Evolutionary conservation across 768 basidiomycete species (phyloP).

Genomic region (Auriculariales sp.): DNA sequence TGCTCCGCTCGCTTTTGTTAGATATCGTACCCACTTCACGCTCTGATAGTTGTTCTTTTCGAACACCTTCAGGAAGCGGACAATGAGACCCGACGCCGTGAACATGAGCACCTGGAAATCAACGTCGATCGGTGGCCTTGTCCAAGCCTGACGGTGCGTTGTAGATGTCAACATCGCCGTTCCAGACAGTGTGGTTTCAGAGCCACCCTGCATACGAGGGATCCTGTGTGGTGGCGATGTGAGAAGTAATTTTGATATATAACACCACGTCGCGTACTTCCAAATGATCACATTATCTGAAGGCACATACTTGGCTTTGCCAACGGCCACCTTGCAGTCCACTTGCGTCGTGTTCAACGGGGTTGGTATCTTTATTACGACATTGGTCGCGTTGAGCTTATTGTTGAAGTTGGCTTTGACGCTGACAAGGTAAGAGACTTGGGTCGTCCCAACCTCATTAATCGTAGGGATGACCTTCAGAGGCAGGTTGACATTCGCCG

Average conservation of each 20-base stretch:
- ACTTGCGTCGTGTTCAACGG: constrained; percentile 88
- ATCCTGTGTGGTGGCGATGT: constrained; percentile 39
- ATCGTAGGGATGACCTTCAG: constrained; percentile 81
- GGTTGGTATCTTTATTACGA: constrained; percentile 89
- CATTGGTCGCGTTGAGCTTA: constrained; percentile 86
- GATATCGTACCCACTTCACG: constrained; percentile 90
- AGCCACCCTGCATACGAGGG: constrained; percentile 80
- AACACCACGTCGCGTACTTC: constrained; percentile 57
- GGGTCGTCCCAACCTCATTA: constrained; percentile 81
- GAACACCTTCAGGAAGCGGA: constrained; percentile 95
- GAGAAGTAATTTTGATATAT: background rate
- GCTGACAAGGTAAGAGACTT: constrained; percentile 81
- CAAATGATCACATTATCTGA: constrained; percentile 92
- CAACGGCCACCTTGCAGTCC: constrained; percentile 79
- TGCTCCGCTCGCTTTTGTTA: constrained; percentile 83
- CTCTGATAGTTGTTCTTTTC: constrained; percentile 92
- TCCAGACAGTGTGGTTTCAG: constrained; percentile 76
- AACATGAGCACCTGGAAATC: constrained; percentile 99
- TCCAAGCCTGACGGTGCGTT: constrained; percentile 92
- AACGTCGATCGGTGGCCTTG: constrained; percentile 91
- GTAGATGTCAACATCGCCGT: constrained; percentile 75
- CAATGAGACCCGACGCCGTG: constrained; percentile 88
- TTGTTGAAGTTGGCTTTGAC: constrained; percentile 80
- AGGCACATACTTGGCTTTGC: constrained; percentile 96
- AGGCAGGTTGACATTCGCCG: constrained; percentile 91